Conservation (phyloP, 1,284 basidiomycete species). For the Fistulinella cinereoalba region DNA sequence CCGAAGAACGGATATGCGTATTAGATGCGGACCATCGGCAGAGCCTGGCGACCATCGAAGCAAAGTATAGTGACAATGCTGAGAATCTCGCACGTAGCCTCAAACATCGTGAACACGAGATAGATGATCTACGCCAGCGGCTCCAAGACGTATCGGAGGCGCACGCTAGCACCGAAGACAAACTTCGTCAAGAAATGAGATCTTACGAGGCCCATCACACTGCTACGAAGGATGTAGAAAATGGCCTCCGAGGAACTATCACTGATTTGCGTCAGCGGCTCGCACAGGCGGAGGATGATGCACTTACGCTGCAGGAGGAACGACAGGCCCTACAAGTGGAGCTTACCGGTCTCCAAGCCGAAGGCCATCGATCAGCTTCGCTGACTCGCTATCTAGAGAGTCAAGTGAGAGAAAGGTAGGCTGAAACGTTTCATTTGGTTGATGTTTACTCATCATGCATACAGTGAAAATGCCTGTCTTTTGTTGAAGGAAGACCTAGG, state of each 20-base stretch:
- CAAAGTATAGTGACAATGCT: constrained; percentile 14
- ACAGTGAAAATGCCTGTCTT: constrained; percentile 47
- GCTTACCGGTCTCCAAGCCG: constrained; percentile 57
- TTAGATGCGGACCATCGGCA: constrained; percentile 20
- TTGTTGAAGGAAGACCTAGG: constrained; percentile 49
- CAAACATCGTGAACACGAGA: constrained; percentile 27
- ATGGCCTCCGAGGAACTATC: constrained; percentile 23
- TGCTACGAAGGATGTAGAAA: constrained; percentile 17
- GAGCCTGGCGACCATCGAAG: constrained; percentile 19
- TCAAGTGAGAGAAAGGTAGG: constrained; percentile 58
- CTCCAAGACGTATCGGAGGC: constrained; percentile 40
- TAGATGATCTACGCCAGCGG: constrained; percentile 23
- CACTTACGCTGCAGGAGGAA: constrained; percentile 45
- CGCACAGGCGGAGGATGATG: constrained; percentile 20
- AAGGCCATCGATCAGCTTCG: constrained; percentile 59
- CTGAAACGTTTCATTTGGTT: neutral
- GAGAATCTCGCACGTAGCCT: constrained; percentile 21
- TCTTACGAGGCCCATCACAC: constrained; percentile 14
- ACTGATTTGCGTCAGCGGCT: constrained; percentile 17
- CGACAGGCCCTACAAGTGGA: constrained; percentile 49
- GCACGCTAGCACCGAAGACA: constrained; percentile 21
- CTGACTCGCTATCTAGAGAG: constrained; percentile 58
- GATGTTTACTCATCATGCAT: constrained; percentile 3
- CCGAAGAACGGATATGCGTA: constrained; percentile 21
- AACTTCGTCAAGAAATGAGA: constrained; percentile 22